Percentiles rank a stretch among this genome's conserved stretches.
Evolutionary conservation across 2,329 filamentous ascomycete species (phyloP).

Genomic region (Aspergillus novofumigatus): DNA sequence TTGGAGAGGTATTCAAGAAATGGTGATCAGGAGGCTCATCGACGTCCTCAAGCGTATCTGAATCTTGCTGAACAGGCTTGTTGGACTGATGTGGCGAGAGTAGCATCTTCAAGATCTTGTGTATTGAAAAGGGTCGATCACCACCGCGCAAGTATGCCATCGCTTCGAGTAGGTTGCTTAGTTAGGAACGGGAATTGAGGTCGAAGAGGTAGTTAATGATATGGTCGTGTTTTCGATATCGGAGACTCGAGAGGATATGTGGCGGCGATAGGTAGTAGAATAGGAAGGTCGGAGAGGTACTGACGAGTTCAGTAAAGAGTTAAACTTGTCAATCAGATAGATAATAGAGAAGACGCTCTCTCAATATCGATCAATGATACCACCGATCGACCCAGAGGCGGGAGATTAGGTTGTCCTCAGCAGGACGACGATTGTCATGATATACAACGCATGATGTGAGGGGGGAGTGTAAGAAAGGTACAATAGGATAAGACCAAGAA

Average conservation of each 20-base stretch:
- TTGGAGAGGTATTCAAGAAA: constrained; percentile 24
- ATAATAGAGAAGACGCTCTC: constrained; percentile 18
- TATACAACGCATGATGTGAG: constrained; percentile 35
- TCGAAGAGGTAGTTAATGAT: constrained; percentile 8
- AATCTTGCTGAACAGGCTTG: constrained; percentile 43
- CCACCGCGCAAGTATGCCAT: constrained; percentile 32
- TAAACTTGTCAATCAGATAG: constrained; percentile 11
- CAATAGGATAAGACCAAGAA: constrained; percentile 9
- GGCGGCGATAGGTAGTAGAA: not conserved
- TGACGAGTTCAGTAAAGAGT: constrained; percentile 8
- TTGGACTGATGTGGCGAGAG: constrained; percentile 39
- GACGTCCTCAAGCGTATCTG: constrained; percentile 68
- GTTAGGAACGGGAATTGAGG: constrained; percentile 1
- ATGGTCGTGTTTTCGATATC: constrained; percentile 1
- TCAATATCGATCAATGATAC: constrained; percentile 25
- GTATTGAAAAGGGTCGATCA: constrained; percentile 34
- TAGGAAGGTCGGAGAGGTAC: constrained; percentile 8
- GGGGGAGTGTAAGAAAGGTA: constrained; percentile 10
- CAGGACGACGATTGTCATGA: constrained; percentile 42
- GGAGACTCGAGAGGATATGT: constrained; percentile 12
- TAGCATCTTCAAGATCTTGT: constrained; percentile 44
- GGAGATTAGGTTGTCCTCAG: constrained; percentile 27
- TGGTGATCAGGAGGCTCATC: constrained; percentile 79
- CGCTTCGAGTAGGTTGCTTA: constrained; percentile 9
- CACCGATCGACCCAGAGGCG: constrained; percentile 26